Evolutionary conservation across 1,139 yeast genomes (phyloP), one percentile per base, ranked within the genome.

Genomic region (Protomyces pachydermus): DNA sequence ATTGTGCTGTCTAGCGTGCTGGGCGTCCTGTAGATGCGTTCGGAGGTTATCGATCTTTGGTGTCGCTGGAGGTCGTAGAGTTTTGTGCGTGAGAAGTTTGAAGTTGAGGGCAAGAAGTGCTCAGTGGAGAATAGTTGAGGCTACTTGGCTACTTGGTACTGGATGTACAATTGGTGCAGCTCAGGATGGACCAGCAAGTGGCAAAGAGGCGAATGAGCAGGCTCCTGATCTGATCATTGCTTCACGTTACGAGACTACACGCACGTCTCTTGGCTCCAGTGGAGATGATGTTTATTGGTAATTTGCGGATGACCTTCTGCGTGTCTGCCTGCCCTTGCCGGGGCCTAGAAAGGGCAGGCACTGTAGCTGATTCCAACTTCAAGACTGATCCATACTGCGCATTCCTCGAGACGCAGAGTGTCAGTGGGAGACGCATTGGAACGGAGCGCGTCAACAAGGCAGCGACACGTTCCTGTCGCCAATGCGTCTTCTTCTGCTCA

Each of bases 271-370:
- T 28, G 32, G 32, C 32, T 2, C 32, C 0, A 28, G 8, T 50
- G 62, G 62, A 58, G 5, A 58, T 58, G 62, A 58, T 58, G 62
- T 58, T 58, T 50, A 58, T 42, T 51, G 56, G 62, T 58, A 58
- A 58, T 58, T 58, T 58, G 62, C 62, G 62, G 52, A 58, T 58
- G 62, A 58, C 32, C 16, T 18, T 28, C 32, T 38, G 53, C 54
- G 52, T 28, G 20, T 58, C 37, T 38, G 46, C 18, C 48, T 42
- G 56, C 42, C 56, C 62, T 52, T 39, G 56, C 56, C 62, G 56
- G 62, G 62, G 42, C 53, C 54, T 16, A n/a, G n/a, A 28, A 38
- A 51, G 56, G 62, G 51, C 4, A 18, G 48, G 48, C 62, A 52
- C 34, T 38, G 48, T 50, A 38, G 51, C 35, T 58, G 62, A 58